A percentile compares a stretch with the other conserved stretches of the same genome.
Conservation (phyloP, 495 filamentous ascomycete genomes). For the Aspergillus nanangensis region DNA sequence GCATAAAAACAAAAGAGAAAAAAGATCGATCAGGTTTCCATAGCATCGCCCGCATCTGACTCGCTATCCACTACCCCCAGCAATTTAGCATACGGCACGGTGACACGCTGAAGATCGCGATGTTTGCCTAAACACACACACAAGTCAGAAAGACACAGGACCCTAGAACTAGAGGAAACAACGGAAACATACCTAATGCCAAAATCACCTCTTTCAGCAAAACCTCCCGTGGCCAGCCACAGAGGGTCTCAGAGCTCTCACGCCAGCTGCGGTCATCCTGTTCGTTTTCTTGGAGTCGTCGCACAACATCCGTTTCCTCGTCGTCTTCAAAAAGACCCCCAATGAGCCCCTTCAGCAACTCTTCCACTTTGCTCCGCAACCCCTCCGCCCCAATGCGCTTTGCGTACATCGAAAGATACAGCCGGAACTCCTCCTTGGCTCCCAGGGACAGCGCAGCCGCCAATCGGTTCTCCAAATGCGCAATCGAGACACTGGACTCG, state of each 20-base stretch:
- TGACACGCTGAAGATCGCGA: constrained; percentile 84
- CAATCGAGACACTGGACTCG: constrained; percentile 85
- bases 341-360: constrained; percentile 73
- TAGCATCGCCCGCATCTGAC: constrained; percentile 45
- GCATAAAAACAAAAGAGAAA: no score
- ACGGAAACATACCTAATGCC: constrained; percentile 67
- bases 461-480: constrained; percentile 91
- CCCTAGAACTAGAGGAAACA: background rate
- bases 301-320: constrained; percentile 28
- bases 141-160: background rate
- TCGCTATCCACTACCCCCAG: constrained; percentile 54
- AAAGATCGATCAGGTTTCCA: constrained; percentile 50
- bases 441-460: constrained; percentile 83
- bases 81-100: constrained; percentile 81
- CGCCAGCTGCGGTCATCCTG: constrained; percentile 55
- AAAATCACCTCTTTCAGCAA: constrained; percentile 85
- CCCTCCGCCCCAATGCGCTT: constrained; percentile 92
- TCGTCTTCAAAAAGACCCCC: constrained; percentile 62
- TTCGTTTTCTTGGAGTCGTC: constrained; percentile 49
- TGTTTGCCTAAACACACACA: constrained; percentile 69
- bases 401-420: constrained; percentile 93
- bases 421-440: constrained; percentile 81
- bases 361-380: constrained; percentile 80
- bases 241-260: constrained; percentile 52
- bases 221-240: constrained; percentile 84